A percentile compares a stretch with the other conserved stretches of the same genome.
phyloP scores from a whole-genome alignment of 1,139 yeast species.

The Spencermartinsiella ligniputridi region DNA sequence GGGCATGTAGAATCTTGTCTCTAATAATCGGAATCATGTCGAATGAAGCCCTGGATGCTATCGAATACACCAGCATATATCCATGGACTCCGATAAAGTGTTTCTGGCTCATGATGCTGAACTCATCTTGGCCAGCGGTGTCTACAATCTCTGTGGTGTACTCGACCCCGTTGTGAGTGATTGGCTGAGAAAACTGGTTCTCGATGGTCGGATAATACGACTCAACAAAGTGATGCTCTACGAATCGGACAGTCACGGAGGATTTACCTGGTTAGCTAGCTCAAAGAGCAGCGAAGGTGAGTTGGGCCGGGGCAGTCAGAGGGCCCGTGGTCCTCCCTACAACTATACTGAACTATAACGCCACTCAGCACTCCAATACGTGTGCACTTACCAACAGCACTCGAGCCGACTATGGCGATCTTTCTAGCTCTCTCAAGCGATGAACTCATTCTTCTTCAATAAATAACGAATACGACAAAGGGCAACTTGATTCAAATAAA shows the following conservation, averaged over 20 bases:
- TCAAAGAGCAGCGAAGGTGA: no score
- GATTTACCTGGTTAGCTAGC: constrained; percentile 50
- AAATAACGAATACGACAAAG: no score
- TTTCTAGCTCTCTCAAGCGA: constrained; percentile 53
- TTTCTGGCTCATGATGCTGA: constrained; percentile 76
- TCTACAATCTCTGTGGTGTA: constrained; percentile 84
- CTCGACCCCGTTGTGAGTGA: constrained; percentile 67
- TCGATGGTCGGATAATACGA: constrained; percentile 91
- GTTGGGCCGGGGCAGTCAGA: no score
- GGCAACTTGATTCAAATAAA: no score
- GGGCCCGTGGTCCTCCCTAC: no score
- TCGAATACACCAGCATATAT: constrained; percentile 75
- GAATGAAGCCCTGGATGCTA: constrained; percentile 73
- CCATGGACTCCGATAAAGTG: constrained; percentile 85
- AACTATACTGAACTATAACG: no score
- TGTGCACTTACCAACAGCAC: constrained; percentile 65
- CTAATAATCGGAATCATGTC: constrained; percentile 73
- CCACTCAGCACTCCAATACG: neutral
- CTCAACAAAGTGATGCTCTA: constrained; percentile 85
- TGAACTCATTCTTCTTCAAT: neutral
- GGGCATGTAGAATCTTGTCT: constrained; percentile 75
- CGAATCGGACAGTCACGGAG: constrained; percentile 79
- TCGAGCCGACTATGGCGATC: constrained; percentile 82
- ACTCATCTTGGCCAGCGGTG: constrained; percentile 92
- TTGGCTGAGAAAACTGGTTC: constrained; percentile 74